Evolutionary conservation across 805 yeast species (phyloP).

Genomic region (Candida schatavii): DNA sequence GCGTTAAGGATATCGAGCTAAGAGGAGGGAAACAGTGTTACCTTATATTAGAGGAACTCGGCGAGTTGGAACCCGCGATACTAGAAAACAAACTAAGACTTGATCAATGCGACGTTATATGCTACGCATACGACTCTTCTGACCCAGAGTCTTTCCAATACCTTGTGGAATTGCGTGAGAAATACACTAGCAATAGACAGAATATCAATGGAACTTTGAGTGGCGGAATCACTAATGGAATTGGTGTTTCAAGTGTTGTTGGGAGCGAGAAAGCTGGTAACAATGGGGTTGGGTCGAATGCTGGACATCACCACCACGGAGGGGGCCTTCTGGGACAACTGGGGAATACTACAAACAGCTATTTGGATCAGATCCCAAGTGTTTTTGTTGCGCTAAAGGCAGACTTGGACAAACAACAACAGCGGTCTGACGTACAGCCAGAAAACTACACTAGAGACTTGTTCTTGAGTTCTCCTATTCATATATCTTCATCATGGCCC

Average conservation of each 20-base stretch:
- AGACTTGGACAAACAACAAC: conserved; percentile 93
- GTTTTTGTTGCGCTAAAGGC: conserved; percentile 93
- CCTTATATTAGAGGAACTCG: conserved; percentile 84
- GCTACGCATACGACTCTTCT: conserved; percentile 88
- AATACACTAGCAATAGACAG: conserved; percentile 41
- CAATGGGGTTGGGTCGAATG: not conserved
- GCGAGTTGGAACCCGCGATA: conserved; percentile 80
- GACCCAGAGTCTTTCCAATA: conserved; percentile 94
- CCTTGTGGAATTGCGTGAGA: conserved; percentile 64
- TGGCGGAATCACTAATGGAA: not conserved
- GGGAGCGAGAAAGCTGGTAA: not conserved
- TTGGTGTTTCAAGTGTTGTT: not conserved
- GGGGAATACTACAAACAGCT: not conserved
- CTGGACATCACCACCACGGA: not conserved
- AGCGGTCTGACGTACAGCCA: conserved; percentile 80
- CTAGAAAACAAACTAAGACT: conserved; percentile 66
- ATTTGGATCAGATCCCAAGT: conserved; percentile 68
- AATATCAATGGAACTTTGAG: not conserved
- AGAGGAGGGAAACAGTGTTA: conserved; percentile 96
- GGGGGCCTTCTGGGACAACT: not conserved
- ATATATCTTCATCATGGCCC: conserved; percentile 87
- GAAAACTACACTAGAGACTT: conserved; percentile 75
- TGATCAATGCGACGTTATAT: conserved; percentile 86
- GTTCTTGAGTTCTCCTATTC: conserved; percentile 76
- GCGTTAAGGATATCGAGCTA: conserved; percentile 88